Conservation (phyloP, 352 stramenopile species). For the Aphanomyces invadans region DNA sequence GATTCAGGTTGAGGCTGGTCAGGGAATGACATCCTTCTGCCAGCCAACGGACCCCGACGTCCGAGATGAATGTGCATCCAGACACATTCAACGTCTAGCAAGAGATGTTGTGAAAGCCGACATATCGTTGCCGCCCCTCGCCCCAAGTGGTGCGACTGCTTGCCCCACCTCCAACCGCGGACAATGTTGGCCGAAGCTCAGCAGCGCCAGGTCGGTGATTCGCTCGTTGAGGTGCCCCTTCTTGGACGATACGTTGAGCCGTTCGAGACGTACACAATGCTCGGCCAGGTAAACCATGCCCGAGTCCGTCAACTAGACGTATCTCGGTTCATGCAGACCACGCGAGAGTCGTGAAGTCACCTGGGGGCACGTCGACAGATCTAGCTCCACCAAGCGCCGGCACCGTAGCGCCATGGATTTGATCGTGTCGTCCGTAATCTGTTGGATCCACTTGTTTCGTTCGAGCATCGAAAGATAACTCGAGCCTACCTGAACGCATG, state of each 20-base stretch:
- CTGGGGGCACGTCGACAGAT: conserved; percentile 66
- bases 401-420: conserved; percentile 74
- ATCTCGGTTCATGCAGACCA: no score
- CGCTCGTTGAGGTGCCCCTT: conserved; percentile 53
- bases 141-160: conserved; percentile 22
- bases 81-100: conserved; percentile 50
- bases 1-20: conserved; percentile 66
- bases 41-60: conserved; percentile 87
- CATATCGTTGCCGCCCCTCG: conserved; percentile 1
- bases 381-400: conserved; percentile 45
- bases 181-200: conserved; percentile 68
- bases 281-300: conserved; percentile 76
- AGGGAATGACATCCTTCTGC: conserved; percentile 67
- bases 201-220: conserved; percentile 84
- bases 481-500: conserved; percentile 44
- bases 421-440: conserved; percentile 76
- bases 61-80: conserved; percentile 83
- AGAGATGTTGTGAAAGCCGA: no score
- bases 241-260: conserved; percentile 52
- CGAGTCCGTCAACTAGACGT: conserved; percentile 62
- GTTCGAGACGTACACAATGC: conserved; percentile 59
- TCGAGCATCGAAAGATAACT: conserved; percentile 33
- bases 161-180: conserved; percentile 27
- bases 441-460: conserved; percentile 41
- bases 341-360: not conserved